Evolutionary conservation across 768 basidiomycete genomes (phyloP).

Genomic region (Termitomyces sp.): DNA sequence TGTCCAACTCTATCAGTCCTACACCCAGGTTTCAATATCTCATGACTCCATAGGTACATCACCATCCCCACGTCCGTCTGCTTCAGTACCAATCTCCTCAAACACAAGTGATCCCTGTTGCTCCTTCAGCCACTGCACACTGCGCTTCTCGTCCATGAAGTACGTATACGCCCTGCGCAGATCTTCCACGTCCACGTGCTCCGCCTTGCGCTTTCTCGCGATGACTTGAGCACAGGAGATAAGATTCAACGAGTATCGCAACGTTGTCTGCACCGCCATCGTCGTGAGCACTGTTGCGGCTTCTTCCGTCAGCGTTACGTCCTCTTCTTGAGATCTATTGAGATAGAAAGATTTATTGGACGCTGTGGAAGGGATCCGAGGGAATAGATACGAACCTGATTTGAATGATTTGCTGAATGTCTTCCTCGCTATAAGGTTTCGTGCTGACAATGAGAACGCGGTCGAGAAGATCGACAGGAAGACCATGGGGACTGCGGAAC

Average conservation of each 20-base stretch:
- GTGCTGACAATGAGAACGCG: constrained; percentile 96
- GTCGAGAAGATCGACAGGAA: constrained; percentile 92
- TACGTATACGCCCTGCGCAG: constrained; percentile 79
- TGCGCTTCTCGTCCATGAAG: constrained; percentile 91
- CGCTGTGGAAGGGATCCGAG: no score
- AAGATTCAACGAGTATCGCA: constrained; percentile 91
- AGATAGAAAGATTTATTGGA: not conserved
- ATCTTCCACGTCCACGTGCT: constrained; percentile 81
- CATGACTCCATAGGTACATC: constrained; percentile 29
- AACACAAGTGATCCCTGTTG: constrained; percentile 72
- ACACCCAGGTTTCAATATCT: not conserved
- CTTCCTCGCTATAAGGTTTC: constrained; percentile 74
- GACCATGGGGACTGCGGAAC: constrained; percentile 90
- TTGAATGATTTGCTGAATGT: constrained; percentile 87
- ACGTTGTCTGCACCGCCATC: constrained; percentile 86
- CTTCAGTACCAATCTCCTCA: constrained; percentile 51
- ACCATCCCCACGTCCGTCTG: constrained; percentile 12
- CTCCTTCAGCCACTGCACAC: constrained; percentile 88
- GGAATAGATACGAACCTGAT: constrained; percentile 57
- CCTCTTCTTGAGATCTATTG: constrained; percentile 59
- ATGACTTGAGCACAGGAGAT: constrained; percentile 90
- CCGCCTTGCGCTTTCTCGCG: constrained; percentile 76
- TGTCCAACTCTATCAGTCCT: not conserved
- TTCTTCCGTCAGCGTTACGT: constrained; percentile 73
- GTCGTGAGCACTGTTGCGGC: constrained; percentile 78